These are phyloP conservation scores for Aureococcus anophagefferens DNA, from an alignment of 108 stramenopile species.

Conservation along the genomic window DNA sequence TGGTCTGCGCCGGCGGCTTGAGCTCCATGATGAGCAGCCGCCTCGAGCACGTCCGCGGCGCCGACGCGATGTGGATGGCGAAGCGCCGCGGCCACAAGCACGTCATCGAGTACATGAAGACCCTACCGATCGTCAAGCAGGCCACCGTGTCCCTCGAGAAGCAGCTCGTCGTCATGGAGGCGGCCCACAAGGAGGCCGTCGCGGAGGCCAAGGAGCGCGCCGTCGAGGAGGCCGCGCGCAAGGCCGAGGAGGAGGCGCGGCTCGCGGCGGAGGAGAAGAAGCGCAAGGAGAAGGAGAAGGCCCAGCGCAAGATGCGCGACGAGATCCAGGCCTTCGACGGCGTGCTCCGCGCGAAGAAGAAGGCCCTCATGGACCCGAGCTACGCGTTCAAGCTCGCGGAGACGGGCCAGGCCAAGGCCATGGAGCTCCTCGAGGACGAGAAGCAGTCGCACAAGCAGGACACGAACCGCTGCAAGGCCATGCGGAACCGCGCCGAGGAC, in stretches of 20 bases:
- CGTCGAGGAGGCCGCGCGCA: slow-evolving; percentile 1
- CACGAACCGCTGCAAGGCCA: background rate
- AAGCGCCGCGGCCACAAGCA: slow-evolving; percentile 12
- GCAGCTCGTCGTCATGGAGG: slow-evolving; percentile 3
- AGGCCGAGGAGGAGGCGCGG: slow-evolving; percentile 14
- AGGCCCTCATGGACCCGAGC: background rate
- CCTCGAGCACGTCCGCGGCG: slow-evolving; percentile 7
- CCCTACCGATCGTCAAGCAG: slow-evolving; percentile 7
- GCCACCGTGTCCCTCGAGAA: slow-evolving; percentile 2
- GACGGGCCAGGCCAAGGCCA: slow-evolving; percentile 2
- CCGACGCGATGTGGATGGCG: slow-evolving; percentile 8
- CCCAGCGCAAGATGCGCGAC: slow-evolving; percentile 20
- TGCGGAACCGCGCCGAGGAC: slow-evolving; percentile 5
- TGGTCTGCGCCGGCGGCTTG: background rate
- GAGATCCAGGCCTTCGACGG: slow-evolving; percentile 14
- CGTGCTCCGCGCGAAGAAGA: background rate
- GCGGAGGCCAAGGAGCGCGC: background rate
- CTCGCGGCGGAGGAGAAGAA: slow-evolving; percentile 12
- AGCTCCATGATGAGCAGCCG: slow-evolving; percentile 3
- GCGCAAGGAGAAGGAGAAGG: slow-evolving; percentile 12
- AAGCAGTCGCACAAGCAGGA: slow-evolving; percentile 4
- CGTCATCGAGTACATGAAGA: slow-evolving; percentile 2
- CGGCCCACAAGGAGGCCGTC: slow-evolving; percentile 3
- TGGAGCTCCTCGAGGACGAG: slow-evolving; percentile 4
- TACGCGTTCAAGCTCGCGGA: background rate